phyloP scores from a whole-genome alignment of 345 rosid genomes.

The Zanthoxylum bungeanum region DNA sequence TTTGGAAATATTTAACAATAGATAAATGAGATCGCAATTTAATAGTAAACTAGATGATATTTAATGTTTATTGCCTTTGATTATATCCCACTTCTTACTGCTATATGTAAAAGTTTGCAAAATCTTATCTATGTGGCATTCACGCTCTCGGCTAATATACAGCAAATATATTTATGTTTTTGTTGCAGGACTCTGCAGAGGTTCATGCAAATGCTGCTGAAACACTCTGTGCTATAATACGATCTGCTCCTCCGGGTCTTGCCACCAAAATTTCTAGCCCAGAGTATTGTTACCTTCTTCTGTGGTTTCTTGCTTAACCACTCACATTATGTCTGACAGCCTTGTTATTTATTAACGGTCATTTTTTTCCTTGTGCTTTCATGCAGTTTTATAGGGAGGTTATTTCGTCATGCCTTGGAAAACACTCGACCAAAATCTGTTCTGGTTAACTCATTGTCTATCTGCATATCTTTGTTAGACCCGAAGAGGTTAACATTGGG shows the following conservation, averaged over 20 bases:
- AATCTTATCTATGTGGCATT: not conserved
- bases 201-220: slow-evolving; percentile 97
- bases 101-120: not conserved
- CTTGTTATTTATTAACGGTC: not conserved
- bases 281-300: slow-evolving; percentile 37
- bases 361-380: slow-evolving; percentile 8
- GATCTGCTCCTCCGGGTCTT: slow-evolving; percentile 80
- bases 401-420: slow-evolving; percentile 80
- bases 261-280: slow-evolving; percentile 78
- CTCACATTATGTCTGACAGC: slow-evolving; percentile 1
- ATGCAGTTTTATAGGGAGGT: slow-evolving; percentile 77
- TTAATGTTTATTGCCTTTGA: not conserved
- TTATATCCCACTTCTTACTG: not conserved
- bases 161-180: not conserved
- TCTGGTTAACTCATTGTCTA: slow-evolving; percentile 79
- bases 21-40: not conserved
- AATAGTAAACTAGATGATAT: not conserved
- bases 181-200: slow-evolving; percentile 74
- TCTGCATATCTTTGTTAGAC: slow-evolving; percentile 89
- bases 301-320: slow-evolving; percentile 5
- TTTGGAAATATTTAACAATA: not conserved
- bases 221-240: slow-evolving; percentile 76
- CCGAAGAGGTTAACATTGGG: slow-evolving; percentile 76
- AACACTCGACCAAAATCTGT: slow-evolving; percentile 83
- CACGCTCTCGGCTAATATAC: not conserved